phyloP scores from a whole-genome alignment of 1,284 basidiomycete genomes.

The Fomitopsis pinicola region DNA sequence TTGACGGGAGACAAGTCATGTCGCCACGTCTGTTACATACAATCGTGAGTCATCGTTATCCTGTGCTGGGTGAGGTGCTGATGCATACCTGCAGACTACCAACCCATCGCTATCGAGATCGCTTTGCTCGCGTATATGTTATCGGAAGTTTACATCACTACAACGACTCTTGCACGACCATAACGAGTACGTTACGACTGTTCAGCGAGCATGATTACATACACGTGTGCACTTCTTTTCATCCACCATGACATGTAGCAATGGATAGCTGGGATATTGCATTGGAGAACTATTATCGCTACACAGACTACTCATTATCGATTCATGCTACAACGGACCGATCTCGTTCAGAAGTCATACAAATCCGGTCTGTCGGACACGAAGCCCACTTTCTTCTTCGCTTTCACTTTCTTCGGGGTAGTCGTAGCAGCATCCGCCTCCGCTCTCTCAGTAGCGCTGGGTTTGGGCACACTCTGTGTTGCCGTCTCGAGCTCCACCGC shows the following conservation, averaged over 20 bases:
- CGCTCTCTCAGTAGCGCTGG: background rate
- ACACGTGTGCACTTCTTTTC: background rate
- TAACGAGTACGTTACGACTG: background rate
- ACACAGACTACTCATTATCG: background rate
- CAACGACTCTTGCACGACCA: background rate
- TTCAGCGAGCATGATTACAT: background rate
- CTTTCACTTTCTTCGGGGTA: slow-evolving; percentile 39
- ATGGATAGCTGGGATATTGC: background rate
- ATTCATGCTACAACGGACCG: background rate
- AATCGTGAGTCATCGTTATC: background rate
- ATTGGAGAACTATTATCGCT: background rate
- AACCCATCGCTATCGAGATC: background rate
- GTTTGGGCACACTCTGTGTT: slow-evolving; percentile 2
- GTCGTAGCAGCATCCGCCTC: background rate
- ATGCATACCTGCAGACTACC: background rate
- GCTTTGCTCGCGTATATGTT: background rate
- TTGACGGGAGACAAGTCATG: background rate
- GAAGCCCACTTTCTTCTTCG: slow-evolving; percentile 69
- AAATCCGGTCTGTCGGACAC: slow-evolving; percentile 62
- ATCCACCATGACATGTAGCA: background rate
- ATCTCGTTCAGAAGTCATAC: slow-evolving; percentile 44
- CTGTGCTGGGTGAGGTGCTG: background rate
- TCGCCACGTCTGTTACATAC: background rate
- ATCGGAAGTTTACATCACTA: background rate
- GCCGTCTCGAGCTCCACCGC: slow-evolving; percentile 25